Conservation (phyloP, 169 alveolate species). For the Condylostoma magnum region DNA sequence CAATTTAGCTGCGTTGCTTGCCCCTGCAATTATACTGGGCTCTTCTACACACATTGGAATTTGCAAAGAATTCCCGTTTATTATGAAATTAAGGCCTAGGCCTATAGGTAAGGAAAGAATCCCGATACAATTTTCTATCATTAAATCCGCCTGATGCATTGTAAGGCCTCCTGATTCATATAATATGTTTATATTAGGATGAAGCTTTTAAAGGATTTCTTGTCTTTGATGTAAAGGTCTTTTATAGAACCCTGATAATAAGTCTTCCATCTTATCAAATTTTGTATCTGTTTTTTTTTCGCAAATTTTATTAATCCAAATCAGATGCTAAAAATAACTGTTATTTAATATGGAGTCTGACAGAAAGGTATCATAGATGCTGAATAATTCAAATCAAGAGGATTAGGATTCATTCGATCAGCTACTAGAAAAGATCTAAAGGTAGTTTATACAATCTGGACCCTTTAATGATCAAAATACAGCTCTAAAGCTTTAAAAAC, state of each 20-base stretch:
- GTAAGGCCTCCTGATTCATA: slow-evolving; percentile 67
- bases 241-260: slow-evolving; percentile 26
- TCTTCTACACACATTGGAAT: slow-evolving; percentile 89
- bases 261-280: too few species aligned
- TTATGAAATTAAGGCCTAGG: slow-evolving; percentile 73
- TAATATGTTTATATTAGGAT: slow-evolving; percentile 24
- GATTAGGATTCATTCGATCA: too few species aligned
- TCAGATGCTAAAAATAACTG: too few species aligned
- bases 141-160: slow-evolving; percentile 68
- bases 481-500: too few species aligned
- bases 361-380: too few species aligned
- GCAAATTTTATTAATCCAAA: too few species aligned
- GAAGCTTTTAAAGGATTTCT: not conserved
- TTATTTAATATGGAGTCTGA: too few species aligned
- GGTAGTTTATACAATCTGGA: too few species aligned
- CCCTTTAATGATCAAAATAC: too few species aligned
- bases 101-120: slow-evolving; percentile 77
- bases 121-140: slow-evolving; percentile 85
- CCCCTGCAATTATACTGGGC: slow-evolving; percentile 88
- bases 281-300: too few species aligned
- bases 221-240: slow-evolving; percentile 12
- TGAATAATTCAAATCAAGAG: too few species aligned
- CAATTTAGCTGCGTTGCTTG: slow-evolving; percentile 76
- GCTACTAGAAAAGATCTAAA: too few species aligned
- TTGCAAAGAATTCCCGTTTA: slow-evolving; percentile 65